A percentile compares a stretch with the other conserved stretches of the same genome.
Conservation (phyloP, 305 asterid genomes). For the Coffea humblotiana region DNA sequence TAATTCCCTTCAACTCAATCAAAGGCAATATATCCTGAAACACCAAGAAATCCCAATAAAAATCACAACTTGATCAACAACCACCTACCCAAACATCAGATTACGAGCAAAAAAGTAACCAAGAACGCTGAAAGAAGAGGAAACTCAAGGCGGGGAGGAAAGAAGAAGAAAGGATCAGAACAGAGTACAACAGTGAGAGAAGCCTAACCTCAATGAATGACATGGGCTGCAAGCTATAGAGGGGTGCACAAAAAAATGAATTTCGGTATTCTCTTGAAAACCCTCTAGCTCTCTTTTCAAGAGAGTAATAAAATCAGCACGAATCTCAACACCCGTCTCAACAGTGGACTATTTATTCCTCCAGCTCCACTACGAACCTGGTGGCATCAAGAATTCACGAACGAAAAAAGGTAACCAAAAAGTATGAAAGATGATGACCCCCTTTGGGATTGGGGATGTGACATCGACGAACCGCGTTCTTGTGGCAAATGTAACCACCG, state of each 20-base stretch:
- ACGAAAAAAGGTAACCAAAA: background rate
- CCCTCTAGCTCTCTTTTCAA: background rate
- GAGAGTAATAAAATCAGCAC: background rate
- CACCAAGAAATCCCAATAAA: conserved; percentile 20
- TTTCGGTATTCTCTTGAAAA: conserved; percentile 9
- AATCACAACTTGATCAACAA: conserved; percentile 15
- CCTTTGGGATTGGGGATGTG: no score
- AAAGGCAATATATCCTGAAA: conserved; percentile 58
- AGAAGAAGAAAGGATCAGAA: background rate
- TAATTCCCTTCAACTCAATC: conserved; percentile 34
- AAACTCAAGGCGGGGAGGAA: background rate
- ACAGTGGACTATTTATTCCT: background rate
- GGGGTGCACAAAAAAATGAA: background rate
- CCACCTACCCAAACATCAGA: background rate
- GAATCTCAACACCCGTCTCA: background rate
- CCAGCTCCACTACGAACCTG: background rate
- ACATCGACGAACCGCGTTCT: background rate
- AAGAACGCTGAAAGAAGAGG: background rate
- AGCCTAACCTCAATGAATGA: conserved; percentile 58
- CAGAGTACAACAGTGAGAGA: background rate
- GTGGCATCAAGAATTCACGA: background rate
- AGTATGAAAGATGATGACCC: background rate
- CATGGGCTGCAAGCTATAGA: conserved; percentile 32
- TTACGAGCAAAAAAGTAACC: background rate
- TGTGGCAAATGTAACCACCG: background rate